Conservation (phyloP, 495 filamentous ascomycete species). For the Aspergillus indologenus region DNA sequence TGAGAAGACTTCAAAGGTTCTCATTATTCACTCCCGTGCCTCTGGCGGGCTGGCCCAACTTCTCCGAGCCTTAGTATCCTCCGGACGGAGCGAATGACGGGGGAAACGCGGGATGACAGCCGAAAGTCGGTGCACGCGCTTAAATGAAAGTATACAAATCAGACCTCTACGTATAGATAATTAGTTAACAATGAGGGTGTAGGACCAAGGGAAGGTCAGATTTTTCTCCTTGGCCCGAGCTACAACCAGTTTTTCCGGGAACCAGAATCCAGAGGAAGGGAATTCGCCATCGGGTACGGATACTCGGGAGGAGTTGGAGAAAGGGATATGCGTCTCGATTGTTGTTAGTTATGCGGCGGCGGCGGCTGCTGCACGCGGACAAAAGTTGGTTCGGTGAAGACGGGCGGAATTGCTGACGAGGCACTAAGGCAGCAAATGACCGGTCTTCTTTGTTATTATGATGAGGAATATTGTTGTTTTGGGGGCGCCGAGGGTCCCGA, state of each 20-base stretch:
- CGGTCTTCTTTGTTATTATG: neutral
- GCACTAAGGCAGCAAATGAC: neutral
- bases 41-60: neutral
- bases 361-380: constrained; percentile 8
- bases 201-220: neutral
- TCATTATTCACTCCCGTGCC: neutral
- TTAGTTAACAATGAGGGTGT: too few species aligned
- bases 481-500: neutral
- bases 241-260: neutral
- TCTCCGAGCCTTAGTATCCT: neutral
- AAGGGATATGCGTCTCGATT: constrained; percentile 15
- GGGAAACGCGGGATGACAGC: constrained; percentile 7
- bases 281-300: constrained; percentile 26
- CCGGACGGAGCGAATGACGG: constrained; percentile 5
- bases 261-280: constrained; percentile 6
- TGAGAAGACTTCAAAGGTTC: neutral
- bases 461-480: neutral
- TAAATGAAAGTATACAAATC: too few species aligned
- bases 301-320: constrained; percentile 19
- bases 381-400: constrained; percentile 16
- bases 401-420: constrained; percentile 8
- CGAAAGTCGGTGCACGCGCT: constrained; percentile 12
- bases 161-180: too few species aligned
- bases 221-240: neutral
- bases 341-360: neutral